Conservation (phyloP, 2,329 filamentous ascomycete species). For the Coleophoma crateriformis region DNA sequence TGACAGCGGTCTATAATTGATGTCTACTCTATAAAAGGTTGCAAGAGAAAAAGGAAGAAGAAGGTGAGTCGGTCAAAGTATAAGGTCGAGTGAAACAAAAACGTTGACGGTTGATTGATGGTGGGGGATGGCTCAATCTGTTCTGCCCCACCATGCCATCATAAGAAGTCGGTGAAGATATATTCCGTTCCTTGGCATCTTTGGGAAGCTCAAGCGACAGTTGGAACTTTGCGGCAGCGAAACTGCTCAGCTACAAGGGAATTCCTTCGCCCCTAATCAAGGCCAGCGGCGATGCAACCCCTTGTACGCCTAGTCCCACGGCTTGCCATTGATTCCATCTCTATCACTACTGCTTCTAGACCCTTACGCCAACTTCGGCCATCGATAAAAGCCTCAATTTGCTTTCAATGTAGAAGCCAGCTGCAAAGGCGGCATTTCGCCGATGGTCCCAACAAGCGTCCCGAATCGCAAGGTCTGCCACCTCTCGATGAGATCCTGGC, state of each 20-base stretch:
- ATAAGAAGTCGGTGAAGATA: neutral
- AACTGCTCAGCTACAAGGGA: neutral
- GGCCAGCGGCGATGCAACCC: constrained; percentile 23
- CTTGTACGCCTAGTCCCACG: constrained; percentile 22
- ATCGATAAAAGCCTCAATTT: constrained; percentile 27
- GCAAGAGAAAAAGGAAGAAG: no score
- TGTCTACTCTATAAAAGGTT: no score
- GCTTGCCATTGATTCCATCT: constrained; percentile 21
- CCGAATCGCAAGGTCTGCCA: constrained; percentile 6
- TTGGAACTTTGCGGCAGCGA: neutral
- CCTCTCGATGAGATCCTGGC: constrained; percentile 1
- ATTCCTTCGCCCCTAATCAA: constrained; percentile 5
- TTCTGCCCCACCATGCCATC: neutral
- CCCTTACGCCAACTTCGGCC: constrained; percentile 13
- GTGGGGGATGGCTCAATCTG: no score
- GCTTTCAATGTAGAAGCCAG: constrained; percentile 33
- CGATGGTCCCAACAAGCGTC: constrained; percentile 18
- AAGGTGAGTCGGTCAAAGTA: no score
- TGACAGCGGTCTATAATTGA: no score
- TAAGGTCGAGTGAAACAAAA: no score
- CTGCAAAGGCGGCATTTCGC: constrained; percentile 28
- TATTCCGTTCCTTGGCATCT: neutral
- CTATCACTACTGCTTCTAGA: constrained; percentile 11
- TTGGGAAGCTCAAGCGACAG: neutral
- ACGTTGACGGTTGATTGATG: no score